phyloP scores from a whole-genome alignment of 1,139 yeast genomes.

The Geotrichum citri-aurantii region DNA sequence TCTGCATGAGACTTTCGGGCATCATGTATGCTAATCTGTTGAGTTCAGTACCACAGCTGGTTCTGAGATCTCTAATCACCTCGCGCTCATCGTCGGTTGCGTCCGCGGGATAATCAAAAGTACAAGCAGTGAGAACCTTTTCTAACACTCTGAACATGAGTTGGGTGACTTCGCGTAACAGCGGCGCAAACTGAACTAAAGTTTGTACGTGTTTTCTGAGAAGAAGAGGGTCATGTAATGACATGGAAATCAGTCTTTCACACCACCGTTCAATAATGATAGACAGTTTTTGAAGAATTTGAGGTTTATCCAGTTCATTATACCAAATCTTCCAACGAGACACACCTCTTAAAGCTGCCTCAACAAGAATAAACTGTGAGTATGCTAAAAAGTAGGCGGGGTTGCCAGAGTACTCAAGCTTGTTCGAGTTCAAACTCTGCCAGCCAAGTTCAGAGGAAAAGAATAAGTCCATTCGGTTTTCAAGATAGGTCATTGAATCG shows the following conservation, averaged over 20 bases:
- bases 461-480: slow-evolving; percentile 62
- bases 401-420: slow-evolving; percentile 53
- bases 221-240: slow-evolving; percentile 71
- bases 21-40: slow-evolving; percentile 88
- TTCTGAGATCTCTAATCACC: slow-evolving; percentile 76
- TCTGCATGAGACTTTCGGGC: slow-evolving; percentile 82
- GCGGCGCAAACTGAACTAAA: slow-evolving; percentile 93
- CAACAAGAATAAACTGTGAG: slow-evolving; percentile 80
- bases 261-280: slow-evolving; percentile 70
- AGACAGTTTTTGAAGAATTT: slow-evolving; percentile 51
- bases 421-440: slow-evolving; percentile 52
- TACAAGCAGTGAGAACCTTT: slow-evolving; percentile 80
- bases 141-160: slow-evolving; percentile 80
- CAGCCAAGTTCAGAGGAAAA: slow-evolving; percentile 71
- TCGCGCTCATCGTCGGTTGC: slow-evolving; percentile 67
- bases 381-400: slow-evolving; percentile 71
- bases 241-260: slow-evolving; percentile 67
- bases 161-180: slow-evolving; percentile 62
- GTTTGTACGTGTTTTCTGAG: slow-evolving; percentile 86
- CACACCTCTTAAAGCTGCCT: slow-evolving; percentile 85
- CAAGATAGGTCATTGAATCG: slow-evolving; percentile 78
- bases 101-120: slow-evolving; percentile 69
- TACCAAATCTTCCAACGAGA: slow-evolving; percentile 98
- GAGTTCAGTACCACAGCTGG: slow-evolving; percentile 91
- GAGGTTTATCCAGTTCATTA: slow-evolving; percentile 55